Base-by-base conservation (phyloP, 495 filamentous ascomycete genomes). In the Lichina pygmaea region DNA sequence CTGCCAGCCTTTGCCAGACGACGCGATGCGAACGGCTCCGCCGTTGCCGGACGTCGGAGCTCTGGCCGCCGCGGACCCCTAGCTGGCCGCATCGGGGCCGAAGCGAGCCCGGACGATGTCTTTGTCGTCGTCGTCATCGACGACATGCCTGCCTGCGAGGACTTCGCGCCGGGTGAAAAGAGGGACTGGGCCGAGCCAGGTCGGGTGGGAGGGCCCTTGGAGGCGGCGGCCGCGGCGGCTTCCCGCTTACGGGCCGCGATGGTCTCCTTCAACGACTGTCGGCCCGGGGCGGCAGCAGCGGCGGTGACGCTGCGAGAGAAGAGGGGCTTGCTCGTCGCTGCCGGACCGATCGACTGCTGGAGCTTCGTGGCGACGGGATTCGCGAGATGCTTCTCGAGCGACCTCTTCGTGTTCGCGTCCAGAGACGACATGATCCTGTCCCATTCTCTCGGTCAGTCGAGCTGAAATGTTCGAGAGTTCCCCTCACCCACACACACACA, bases 171-270 rank as follows among this genome's bases (percentile, higher is more conserved):
- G 17, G 75, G 71, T 10, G 76, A 70, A 41, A 77, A 67, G 39
- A 65, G 62, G 15, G 75, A 63, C 68, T 78, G 79, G 43, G 79
- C 80, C 32, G 83, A 86, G 45, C 69, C 77, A 6, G 82, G 78
- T 12, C 81, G 71, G 38, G 75, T 63, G 15, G 73, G 75, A 13
- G 78, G 53, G 38, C 66, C 68, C 55, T 67, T 77, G 30, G 67
- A 59, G 46, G 43, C 13, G n/a, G 43, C 43, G 10, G 45, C 45
- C 0, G 67, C 66, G 3, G 45, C 45, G 11, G 45, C 45, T 9
- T 67, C 66, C 54, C 72, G 81, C 61, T 84, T 86, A 49, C 84
- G 77, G 6, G 81, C 83, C 46, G 85, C 65, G 61, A 93, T 86
- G 7, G 79, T 71, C 48, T 93, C 85, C 48, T 64, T 83, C 58